Evolutionary conservation across 495 filamentous ascomycete genomes (phyloP).

Genomic region (Lophium mytilinum): DNA sequence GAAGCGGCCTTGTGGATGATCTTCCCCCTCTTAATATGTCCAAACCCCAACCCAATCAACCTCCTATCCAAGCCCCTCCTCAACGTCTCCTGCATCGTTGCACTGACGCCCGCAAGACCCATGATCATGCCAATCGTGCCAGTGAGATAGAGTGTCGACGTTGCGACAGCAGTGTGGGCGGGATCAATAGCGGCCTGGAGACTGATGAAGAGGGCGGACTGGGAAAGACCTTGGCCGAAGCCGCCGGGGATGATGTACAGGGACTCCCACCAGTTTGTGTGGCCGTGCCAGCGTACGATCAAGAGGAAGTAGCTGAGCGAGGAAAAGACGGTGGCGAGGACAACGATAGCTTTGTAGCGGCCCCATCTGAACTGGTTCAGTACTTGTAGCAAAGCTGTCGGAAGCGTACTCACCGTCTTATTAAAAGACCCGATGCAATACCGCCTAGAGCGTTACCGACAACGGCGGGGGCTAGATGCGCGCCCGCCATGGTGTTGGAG

Average conservation of each 20-base stretch:
- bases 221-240: constrained; percentile 18
- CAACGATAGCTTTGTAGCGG: constrained; percentile 48
- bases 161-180: constrained; percentile 15
- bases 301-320: constrained; percentile 47
- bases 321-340: constrained; percentile 44
- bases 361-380: constrained; percentile 40
- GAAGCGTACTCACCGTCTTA: constrained; percentile 34
- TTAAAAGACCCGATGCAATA: constrained; percentile 49
- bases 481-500: constrained; percentile 50
- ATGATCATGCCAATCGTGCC: constrained; percentile 8
- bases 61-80: not conserved
- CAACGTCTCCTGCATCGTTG: constrained; percentile 8
- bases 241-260: constrained; percentile 52
- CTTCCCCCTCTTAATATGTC: not conserved
- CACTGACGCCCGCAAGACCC: constrained; percentile 10
- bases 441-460: constrained; percentile 58
- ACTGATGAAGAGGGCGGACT: constrained; percentile 22
- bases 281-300: constrained; percentile 53
- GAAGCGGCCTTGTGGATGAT: not conserved
- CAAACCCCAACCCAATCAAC: constrained; percentile 1
- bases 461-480: constrained; percentile 57
- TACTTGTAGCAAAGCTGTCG: not conserved
- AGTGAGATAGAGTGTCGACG: constrained; percentile 12
- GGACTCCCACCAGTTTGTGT: constrained; percentile 52
- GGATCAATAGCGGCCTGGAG: constrained; percentile 15